These are phyloP conservation scores for Dactylellina cionopaga DNA, from an alignment of 2,329 filamentous ascomycete species.

Conservation along the genomic window DNA sequence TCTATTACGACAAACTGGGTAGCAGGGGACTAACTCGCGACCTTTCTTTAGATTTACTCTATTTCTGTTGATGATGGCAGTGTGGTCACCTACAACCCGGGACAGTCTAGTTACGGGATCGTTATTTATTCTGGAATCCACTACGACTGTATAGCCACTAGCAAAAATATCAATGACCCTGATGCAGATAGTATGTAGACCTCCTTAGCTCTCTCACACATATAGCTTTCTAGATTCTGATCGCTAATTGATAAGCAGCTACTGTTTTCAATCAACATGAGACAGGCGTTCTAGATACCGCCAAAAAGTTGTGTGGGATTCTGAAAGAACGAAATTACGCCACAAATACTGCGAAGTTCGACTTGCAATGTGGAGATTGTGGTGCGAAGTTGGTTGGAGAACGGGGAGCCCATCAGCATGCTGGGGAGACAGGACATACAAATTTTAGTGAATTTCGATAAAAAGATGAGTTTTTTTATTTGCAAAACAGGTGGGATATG, in stretches of 20 bases:
- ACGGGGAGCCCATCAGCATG: conserved; percentile 71
- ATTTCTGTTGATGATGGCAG: conserved; percentile 64
- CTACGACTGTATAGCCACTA: conserved; percentile 81
- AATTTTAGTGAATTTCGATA: conserved; percentile 63
- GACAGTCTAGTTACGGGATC: conserved; percentile 72
- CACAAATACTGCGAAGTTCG: conserved; percentile 84
- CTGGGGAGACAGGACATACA: conserved; percentile 69
- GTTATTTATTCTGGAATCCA: conserved; percentile 92
- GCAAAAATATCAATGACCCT: conserved; percentile 69
- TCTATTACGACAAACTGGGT: not conserved
- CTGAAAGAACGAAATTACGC: conserved; percentile 81
- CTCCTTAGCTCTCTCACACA: not conserved
- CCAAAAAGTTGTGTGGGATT: conserved; percentile 72
- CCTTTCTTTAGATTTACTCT: conserved; percentile 54
- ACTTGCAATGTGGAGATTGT: conserved; percentile 79
- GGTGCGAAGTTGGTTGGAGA: conserved; percentile 75
- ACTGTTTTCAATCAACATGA: conserved; percentile 66
- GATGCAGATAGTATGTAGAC: conserved; percentile 73
- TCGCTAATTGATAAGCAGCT: conserved; percentile 16
- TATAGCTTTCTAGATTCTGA: too few relatives aligned
- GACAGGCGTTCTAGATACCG: conserved; percentile 75
- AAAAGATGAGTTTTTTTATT: too few relatives aligned
- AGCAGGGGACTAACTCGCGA: conserved; percentile 2
- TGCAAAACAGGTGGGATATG: not conserved
- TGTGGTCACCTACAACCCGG: conserved; percentile 68